Percentiles rank a stretch among this genome's conserved stretches.
Evolutionary conservation across 352 stramenopile species (phyloP).

Genomic region (Phytopythium cucurbitacearum): DNA sequence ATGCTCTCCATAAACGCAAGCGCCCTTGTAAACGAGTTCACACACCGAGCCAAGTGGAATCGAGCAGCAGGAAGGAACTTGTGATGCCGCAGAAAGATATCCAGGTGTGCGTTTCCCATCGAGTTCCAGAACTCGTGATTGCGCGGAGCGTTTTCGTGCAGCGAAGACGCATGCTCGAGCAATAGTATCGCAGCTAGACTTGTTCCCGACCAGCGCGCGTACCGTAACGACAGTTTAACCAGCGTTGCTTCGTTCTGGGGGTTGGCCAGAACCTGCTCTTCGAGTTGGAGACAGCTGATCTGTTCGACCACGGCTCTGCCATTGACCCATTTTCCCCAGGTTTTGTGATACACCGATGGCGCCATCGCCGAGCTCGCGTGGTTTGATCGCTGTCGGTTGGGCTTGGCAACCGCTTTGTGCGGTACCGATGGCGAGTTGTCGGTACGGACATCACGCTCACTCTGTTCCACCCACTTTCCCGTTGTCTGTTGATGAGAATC

Average conservation of each 20-base stretch:
- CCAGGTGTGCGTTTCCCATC: conserved; percentile 55
- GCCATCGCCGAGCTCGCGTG: background rate
- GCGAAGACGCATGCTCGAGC: conserved; percentile 42
- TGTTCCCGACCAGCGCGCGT: conserved; percentile 44
- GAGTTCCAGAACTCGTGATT: conserved; percentile 68
- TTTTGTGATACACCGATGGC: conserved; percentile 42
- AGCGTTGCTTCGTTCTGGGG: conserved; percentile 34
- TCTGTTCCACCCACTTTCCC: too few species aligned
- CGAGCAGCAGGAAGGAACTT: conserved; percentile 52
- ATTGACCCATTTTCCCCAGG: conserved; percentile 51
- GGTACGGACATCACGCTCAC: too few species aligned
- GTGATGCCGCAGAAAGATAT: conserved; percentile 55
- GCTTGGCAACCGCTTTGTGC: background rate
- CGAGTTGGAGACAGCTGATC: conserved; percentile 56
- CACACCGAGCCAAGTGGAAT: conserved; percentile 46
- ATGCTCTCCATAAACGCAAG: conserved; percentile 65
- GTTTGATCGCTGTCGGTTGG: background rate
- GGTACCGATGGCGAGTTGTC: too few species aligned
- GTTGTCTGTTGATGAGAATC: too few species aligned
- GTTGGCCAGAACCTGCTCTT: conserved; percentile 52
- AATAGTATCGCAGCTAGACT: conserved; percentile 51
- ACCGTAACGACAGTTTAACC: conserved; percentile 56
- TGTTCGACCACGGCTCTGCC: conserved; percentile 56
- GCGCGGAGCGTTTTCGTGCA: conserved; percentile 33
- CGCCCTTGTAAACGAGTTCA: conserved; percentile 54